Conservation (phyloP, 208 protist species). For the Trypanosoma grayi region DNA sequence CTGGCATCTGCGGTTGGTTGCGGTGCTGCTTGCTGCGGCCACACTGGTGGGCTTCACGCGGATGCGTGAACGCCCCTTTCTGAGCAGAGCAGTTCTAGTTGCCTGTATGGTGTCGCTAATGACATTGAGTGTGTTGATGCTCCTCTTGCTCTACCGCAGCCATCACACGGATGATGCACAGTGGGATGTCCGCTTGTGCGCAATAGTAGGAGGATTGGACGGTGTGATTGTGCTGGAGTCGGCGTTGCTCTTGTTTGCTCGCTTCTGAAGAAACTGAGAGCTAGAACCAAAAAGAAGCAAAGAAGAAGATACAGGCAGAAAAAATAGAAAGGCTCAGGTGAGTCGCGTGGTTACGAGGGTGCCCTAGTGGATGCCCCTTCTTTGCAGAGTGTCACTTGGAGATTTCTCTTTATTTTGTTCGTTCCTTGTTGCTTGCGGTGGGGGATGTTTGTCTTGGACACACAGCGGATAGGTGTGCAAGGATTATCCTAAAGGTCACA, state of each 20-base stretch:
- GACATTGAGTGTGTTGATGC: background rate
- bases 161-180: background rate
- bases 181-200: conserved; percentile 1
- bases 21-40: conserved; percentile 2
- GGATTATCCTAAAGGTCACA: background rate
- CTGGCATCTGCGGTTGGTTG: conserved; percentile 14
- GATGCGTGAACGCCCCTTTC: background rate
- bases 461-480: background rate
- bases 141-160: background rate
- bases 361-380: too few species aligned
- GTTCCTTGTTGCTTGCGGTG: too few species aligned
- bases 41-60: conserved; percentile 11
- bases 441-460: too few species aligned
- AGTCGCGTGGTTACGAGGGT: too few species aligned
- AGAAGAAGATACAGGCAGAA: background rate
- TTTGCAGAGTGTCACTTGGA: background rate
- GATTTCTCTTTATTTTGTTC: background rate
- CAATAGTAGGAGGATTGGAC: background rate
- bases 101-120: background rate
- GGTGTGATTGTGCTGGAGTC: conserved; percentile 6
- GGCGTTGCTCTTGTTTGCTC: background rate
- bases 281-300: background rate
- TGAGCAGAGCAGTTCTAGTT: background rate
- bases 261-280: background rate
- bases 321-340: background rate